Conservation (phyloP, 2,329 filamentous ascomycete species). For the Zymoseptoria tritici region DNA sequence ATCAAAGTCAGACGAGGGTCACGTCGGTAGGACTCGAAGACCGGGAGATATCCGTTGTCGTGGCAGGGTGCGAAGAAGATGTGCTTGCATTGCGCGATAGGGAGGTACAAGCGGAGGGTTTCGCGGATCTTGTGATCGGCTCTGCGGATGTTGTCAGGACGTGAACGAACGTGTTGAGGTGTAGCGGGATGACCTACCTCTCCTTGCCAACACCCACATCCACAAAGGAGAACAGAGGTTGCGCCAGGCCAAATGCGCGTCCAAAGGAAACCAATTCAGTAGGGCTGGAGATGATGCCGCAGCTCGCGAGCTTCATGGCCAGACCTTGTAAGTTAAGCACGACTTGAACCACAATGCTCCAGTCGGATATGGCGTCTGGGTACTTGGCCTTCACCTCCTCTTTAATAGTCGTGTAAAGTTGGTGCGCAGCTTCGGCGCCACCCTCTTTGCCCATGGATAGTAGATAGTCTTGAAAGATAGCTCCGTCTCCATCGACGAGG, state of each 20-base stretch:
- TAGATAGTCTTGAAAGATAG: slow-evolving; percentile 38
- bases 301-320: slow-evolving; percentile 34
- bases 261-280: slow-evolving; percentile 37
- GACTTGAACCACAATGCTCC: slow-evolving; percentile 41
- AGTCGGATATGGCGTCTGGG: slow-evolving; percentile 33
- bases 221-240: slow-evolving; percentile 41
- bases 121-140: slow-evolving; percentile 42
- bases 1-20: slow-evolving; percentile 36
- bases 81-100: slow-evolving; percentile 38
- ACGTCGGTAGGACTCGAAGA: slow-evolving; percentile 29
- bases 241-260: slow-evolving; percentile 38
- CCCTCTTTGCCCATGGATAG: slow-evolving; percentile 37
- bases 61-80: slow-evolving; percentile 43
- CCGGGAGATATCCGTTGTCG: slow-evolving; percentile 39
- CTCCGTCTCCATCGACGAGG: slow-evolving; percentile 45
- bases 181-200: slow-evolving; percentile 3
- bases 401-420: slow-evolving; percentile 35
- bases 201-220: slow-evolving; percentile 43
- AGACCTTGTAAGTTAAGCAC: slow-evolving; percentile 43
- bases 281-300: slow-evolving; percentile 34
- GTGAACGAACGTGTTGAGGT: background rate
- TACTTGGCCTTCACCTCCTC: slow-evolving; percentile 36
- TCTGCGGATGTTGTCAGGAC: slow-evolving; percentile 7
- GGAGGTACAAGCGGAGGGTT: slow-evolving; percentile 40
- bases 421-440: slow-evolving; percentile 41